Evolutionary conservation across 148 eudicot species (phyloP).

Genomic region (Rhododendron griersonianum): DNA sequence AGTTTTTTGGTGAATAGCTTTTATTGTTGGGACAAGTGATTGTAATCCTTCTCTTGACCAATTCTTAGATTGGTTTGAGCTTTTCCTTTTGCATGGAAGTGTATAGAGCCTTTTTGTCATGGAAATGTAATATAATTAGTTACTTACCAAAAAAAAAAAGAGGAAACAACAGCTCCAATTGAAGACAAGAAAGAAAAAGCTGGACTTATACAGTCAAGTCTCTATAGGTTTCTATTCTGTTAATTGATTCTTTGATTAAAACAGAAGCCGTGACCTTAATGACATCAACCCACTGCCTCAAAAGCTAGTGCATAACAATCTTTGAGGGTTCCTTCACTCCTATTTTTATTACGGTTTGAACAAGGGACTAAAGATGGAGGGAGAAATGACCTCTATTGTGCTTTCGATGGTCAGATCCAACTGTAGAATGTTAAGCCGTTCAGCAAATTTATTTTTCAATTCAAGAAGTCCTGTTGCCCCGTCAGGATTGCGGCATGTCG

Average conservation of each 20-base stretch:
- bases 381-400: conserved; percentile 60
- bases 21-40: too few relatives aligned
- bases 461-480: conserved; percentile 63
- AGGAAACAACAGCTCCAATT: neutral
- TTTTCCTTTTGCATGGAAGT: too few relatives aligned
- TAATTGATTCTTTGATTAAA: neutral
- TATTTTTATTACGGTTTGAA: neutral
- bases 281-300: neutral
- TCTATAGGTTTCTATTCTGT: neutral
- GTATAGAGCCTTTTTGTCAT: too few relatives aligned
- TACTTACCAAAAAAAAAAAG: too few relatives aligned
- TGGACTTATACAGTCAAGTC: neutral
- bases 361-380: neutral
- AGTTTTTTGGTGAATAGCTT: too few relatives aligned
- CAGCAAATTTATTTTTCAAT: conserved; percentile 52
- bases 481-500: conserved; percentile 81
- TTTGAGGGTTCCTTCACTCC: neutral
- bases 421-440: conserved; percentile 66
- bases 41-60: too few relatives aligned
- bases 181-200: neutral
- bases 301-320: neutral
- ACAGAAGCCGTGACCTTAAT: neutral
- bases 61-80: too few relatives aligned
- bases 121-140: too few relatives aligned
- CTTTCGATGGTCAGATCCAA: conserved; percentile 69